Conservation (phyloP, 2,329 filamentous ascomycete genomes). For the Aspergillus tanneri region DNA sequence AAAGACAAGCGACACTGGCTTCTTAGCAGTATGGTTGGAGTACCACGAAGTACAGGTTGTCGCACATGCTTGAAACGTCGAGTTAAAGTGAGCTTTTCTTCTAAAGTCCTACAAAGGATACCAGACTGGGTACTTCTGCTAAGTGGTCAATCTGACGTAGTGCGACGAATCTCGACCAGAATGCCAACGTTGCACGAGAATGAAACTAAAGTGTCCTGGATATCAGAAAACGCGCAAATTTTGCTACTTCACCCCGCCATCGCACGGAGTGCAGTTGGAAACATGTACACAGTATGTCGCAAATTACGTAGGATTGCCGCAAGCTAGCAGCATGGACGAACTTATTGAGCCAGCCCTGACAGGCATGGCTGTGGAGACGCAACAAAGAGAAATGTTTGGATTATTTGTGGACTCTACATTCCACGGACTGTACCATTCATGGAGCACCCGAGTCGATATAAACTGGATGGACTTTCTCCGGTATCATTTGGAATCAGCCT, state of each 20-base stretch:
- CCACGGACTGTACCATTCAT: background rate
- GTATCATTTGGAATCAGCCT: background rate
- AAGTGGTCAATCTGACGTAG: background rate
- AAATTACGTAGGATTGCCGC: background rate
- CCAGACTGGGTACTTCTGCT: background rate
- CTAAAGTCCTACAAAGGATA: no score
- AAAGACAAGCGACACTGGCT: no score
- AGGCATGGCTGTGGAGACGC: background rate
- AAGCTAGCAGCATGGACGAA: background rate
- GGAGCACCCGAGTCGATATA: background rate
- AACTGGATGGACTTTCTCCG: constrained; percentile 3
- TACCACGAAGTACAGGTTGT: constrained; percentile 5
- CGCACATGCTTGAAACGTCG: constrained; percentile 2
- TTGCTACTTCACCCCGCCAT: background rate
- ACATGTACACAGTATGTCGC: background rate
- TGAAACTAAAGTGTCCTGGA: background rate
- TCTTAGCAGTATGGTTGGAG: constrained; percentile 4
- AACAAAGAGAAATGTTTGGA: background rate
- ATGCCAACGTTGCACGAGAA: background rate
- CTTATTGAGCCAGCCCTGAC: background rate
- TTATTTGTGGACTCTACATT: constrained; percentile 1
- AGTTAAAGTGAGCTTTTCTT: constrained; percentile 1
- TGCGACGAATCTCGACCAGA: constrained; percentile 2
- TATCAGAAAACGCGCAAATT: constrained; percentile 2
- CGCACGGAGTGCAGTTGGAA: background rate